Conservation (phyloP, 2,329 filamentous ascomycete species). For the Ilyonectria robusta region DNA sequence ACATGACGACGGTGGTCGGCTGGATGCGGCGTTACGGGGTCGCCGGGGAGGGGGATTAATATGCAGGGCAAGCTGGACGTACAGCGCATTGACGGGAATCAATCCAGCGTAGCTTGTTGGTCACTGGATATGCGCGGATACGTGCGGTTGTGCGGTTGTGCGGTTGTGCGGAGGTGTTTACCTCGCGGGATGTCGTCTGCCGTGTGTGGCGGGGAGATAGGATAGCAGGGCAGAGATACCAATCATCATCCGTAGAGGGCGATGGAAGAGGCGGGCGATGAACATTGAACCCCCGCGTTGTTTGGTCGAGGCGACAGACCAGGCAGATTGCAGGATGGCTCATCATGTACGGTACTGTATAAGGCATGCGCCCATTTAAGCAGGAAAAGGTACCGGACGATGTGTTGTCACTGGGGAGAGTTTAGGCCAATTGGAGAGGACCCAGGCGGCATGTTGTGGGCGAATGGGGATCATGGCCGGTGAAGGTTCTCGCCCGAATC, state of each 20-base stretch:
- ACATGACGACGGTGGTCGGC: constrained; percentile 11
- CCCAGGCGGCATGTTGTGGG: background rate
- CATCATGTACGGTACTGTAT: constrained; percentile 17
- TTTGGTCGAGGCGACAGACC: background rate
- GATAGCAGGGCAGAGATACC: background rate
- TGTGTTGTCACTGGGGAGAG: constrained; percentile 12
- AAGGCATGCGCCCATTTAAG: constrained; percentile 9
- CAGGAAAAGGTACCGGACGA: constrained; percentile 16
- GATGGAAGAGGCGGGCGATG: background rate
- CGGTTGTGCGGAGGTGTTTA: background rate
- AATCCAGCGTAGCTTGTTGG: constrained; percentile 20
- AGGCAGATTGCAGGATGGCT: constrained; percentile 25
- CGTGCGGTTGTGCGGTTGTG: background rate
- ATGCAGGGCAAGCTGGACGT: constrained; percentile 26
- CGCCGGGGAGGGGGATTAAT: constrained; percentile 7
- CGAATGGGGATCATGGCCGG: background rate
- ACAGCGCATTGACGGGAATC: constrained; percentile 16
- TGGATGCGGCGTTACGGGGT: constrained; percentile 19
- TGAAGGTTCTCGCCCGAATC: background rate
- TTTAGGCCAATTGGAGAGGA: constrained; percentile 24
- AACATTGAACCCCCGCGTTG: constrained; percentile 24
- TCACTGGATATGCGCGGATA: constrained; percentile 14
- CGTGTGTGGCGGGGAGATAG: constrained; percentile 11
- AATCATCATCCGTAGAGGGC: constrained; percentile 1
- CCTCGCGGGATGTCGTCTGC: background rate